Conservation (phyloP, 257 asterid genomes). For the Plantago elongata region DNA sequence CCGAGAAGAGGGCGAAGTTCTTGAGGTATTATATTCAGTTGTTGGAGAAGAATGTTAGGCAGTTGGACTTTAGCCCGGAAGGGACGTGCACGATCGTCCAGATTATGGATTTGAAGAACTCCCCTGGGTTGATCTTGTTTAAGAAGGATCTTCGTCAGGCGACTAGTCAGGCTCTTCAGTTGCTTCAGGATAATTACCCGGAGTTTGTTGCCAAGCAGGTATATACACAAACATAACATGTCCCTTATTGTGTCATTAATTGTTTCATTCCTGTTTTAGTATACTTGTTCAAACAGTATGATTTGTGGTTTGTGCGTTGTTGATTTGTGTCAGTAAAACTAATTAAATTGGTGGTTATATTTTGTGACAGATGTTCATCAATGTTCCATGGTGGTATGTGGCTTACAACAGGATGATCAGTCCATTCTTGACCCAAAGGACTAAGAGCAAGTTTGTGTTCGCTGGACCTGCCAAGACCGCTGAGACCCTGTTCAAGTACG, state of each 20-base stretch:
- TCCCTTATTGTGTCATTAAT: too few relatives aligned
- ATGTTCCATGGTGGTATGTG: constrained; percentile 89
- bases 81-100: constrained; percentile 61
- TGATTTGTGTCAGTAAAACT: neutral
- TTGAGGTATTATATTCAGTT: constrained; percentile 57
- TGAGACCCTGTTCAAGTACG: constrained; percentile 68
- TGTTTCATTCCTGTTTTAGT: too few relatives aligned
- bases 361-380: constrained; percentile 55
- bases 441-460: constrained; percentile 84
- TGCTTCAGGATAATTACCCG: constrained; percentile 77
- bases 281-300: neutral
- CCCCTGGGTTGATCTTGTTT: constrained; percentile 55
- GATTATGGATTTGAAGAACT: constrained; percentile 61
- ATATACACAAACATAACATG: neutral
- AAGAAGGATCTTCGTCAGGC: constrained; percentile 68
- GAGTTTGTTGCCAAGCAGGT: constrained; percentile 83
- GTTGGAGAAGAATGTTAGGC: constrained; percentile 62
- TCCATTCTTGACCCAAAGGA: constrained; percentile 69
- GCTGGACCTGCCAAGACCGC: constrained; percentile 69
- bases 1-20: constrained; percentile 55
- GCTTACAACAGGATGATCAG: constrained; percentile 75
- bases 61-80: constrained; percentile 61
- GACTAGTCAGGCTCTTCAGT: constrained; percentile 65
- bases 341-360: constrained; percentile 11
- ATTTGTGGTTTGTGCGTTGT: neutral